These are phyloP conservation scores for Talaromyces sp. DNA, from an alignment of 2,329 filamentous ascomycete species.

Conservation along the genomic window DNA sequence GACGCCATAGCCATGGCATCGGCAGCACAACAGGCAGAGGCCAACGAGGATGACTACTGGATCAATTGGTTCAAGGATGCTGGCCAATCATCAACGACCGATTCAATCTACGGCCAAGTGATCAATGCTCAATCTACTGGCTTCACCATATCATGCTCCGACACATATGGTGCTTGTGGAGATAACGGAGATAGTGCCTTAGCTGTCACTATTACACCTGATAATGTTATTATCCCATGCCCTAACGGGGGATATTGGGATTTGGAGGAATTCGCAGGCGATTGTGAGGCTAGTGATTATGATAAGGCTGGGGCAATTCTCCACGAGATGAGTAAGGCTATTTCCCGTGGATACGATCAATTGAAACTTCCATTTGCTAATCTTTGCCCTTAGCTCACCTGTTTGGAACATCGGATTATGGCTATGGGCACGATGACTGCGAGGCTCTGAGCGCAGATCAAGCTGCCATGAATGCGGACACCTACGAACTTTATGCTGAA, in stretches of 20 bases:
- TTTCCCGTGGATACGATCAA: background rate
- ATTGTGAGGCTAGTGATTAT: background rate
- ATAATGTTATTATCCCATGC: background rate
- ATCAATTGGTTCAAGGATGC: background rate
- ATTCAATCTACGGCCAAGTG: background rate
- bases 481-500: background rate
- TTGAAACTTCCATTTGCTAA: background rate
- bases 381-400: background rate
- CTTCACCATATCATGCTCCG: background rate
- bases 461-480: background rate
- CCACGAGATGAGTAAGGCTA: background rate
- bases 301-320: background rate
- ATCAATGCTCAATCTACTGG: background rate
- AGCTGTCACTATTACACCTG: background rate
- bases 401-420: background rate
- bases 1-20: background rate
- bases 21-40: background rate
- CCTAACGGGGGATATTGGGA: background rate
- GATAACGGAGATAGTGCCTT: background rate
- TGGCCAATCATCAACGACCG: background rate
- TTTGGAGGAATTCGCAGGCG: background rate
- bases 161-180: background rate
- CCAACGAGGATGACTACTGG: background rate
- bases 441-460: background rate
- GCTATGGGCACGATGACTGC: background rate